These are phyloP conservation scores for Chiua virens DNA, from an alignment of 768 basidiomycete genomes.

Conservation along the genomic window DNA sequence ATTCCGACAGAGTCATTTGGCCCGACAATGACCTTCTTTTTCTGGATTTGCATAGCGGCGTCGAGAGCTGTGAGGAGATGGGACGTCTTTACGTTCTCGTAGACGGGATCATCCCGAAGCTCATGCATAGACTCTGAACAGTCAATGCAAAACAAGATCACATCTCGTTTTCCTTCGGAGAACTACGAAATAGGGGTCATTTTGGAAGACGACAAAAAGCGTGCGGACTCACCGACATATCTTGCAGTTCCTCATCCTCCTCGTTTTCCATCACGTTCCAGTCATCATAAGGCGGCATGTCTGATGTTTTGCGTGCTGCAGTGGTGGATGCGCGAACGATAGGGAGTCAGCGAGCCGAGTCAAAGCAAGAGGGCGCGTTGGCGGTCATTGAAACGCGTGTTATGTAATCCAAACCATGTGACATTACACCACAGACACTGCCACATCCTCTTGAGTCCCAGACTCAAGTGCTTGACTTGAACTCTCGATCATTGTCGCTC, in stretches of 20 bases:
- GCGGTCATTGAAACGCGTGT: constrained; percentile 17
- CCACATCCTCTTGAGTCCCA: background rate
- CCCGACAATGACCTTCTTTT: constrained; percentile 84
- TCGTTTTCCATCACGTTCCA: constrained; percentile 82
- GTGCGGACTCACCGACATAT: constrained; percentile 48
- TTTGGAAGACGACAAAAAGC: constrained; percentile 11
- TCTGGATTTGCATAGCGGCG: constrained; percentile 83
- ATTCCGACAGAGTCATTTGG: constrained; percentile 92
- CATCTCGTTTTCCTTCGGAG: constrained; percentile 76
- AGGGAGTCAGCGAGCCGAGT: background rate
- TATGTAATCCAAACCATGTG: constrained; percentile 25
- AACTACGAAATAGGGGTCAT: constrained; percentile 41
- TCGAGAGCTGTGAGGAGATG: constrained; percentile 80
- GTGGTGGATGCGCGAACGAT: background rate
- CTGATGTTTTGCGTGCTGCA: background rate
- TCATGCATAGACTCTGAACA: constrained; percentile 88
- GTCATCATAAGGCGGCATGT: constrained; percentile 72
- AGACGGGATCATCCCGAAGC: constrained; percentile 60
- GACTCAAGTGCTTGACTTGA: too few relatives aligned
- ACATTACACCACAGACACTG: constrained; percentile 6
- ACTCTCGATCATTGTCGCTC: background rate
- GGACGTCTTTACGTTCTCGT: constrained; percentile 68
- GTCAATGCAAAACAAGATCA: constrained; percentile 94
- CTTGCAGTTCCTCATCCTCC: constrained; percentile 81
- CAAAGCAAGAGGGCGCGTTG: background rate